These are phyloP conservation scores for Aspergillus uvarum DNA, from an alignment of 2,329 filamentous ascomycete genomes.

Conservation along the genomic window DNA sequence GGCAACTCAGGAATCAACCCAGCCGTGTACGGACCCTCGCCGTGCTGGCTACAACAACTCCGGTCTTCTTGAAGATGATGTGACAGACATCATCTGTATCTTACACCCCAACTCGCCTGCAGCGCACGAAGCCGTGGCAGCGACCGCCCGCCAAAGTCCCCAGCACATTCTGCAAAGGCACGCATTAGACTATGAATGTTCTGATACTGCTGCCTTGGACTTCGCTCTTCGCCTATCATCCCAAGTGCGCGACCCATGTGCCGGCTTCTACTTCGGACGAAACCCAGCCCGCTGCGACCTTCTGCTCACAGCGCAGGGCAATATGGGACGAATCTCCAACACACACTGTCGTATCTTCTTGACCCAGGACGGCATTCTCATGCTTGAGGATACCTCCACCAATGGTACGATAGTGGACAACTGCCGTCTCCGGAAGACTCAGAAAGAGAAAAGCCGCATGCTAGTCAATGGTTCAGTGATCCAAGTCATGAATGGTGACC, in stretches of 20 bases:
- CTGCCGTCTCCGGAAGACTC: constrained; percentile 59
- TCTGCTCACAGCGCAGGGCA: constrained; percentile 66
- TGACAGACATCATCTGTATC: constrained; percentile 85
- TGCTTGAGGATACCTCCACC: constrained; percentile 93
- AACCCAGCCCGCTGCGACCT: constrained; percentile 71
- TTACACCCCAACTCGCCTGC: constrained; percentile 74
- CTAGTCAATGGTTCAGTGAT: constrained; percentile 72
- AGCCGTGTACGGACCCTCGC: constrained; percentile 77
- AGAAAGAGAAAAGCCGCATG: constrained; percentile 58
- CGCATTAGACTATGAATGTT: constrained; percentile 42
- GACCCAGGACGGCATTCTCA: constrained; percentile 79
- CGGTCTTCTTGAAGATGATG: constrained; percentile 76
- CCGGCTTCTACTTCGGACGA: constrained; percentile 85
- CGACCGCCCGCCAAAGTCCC: constrained; percentile 52
- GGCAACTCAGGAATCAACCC: constrained; percentile 66
- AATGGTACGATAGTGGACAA: constrained; percentile 90
- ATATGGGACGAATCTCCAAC: constrained; percentile 77
- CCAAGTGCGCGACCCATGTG: constrained; percentile 62
- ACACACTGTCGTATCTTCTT: constrained; percentile 93
- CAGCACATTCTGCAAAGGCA: constrained; percentile 61
- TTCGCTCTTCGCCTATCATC: constrained; percentile 81
- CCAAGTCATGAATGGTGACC: constrained; percentile 58
- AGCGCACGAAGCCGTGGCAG: constrained; percentile 69
- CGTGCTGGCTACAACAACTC: constrained; percentile 77
- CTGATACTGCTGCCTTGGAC: constrained; percentile 49